Conservation (phyloP, 1,284 basidiomycete species). For the Malassezia japonica region DNA sequence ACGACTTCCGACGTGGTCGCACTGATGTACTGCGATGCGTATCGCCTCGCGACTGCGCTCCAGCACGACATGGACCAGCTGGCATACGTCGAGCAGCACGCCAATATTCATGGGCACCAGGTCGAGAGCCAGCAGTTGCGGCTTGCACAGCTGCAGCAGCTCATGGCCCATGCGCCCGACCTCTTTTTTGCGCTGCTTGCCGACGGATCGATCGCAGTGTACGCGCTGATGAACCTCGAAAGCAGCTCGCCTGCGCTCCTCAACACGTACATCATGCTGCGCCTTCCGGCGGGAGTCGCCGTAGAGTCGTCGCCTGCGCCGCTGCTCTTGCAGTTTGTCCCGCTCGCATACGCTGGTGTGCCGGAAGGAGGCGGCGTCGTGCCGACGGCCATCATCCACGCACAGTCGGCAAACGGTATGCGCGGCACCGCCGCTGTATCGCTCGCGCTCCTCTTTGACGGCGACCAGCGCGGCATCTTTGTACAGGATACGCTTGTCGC, state of each 20-base stretch:
- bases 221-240: conserved; percentile 4
- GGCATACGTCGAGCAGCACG: neutral
- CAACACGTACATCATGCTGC: neutral
- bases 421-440: conserved; percentile 9
- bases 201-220: conserved; percentile 7
- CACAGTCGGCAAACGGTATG: conserved; percentile 9
- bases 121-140: neutral
- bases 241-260: neutral
- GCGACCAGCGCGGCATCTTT: conserved; percentile 10
- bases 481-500: conserved; percentile 10
- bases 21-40: conserved; percentile 10
- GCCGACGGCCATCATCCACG: conserved; percentile 8
- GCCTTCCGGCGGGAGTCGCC: neutral
- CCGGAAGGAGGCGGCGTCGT: neutral
- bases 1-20: neutral
- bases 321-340: conserved; percentile 8
- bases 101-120: neutral
- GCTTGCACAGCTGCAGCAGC: conserved; percentile 2
- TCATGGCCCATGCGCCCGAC: conserved; percentile 6
- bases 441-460: conserved; percentile 9
- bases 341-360: neutral
- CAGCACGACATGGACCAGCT: conserved; percentile 9
- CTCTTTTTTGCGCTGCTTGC: conserved; percentile 10
- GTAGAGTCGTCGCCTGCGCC: conserved; percentile 1
- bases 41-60: conserved; percentile 1